These are phyloP conservation scores for Kwoniella europaea DNA, from an alignment of 768 basidiomycete species.

Conservation along the genomic window DNA sequence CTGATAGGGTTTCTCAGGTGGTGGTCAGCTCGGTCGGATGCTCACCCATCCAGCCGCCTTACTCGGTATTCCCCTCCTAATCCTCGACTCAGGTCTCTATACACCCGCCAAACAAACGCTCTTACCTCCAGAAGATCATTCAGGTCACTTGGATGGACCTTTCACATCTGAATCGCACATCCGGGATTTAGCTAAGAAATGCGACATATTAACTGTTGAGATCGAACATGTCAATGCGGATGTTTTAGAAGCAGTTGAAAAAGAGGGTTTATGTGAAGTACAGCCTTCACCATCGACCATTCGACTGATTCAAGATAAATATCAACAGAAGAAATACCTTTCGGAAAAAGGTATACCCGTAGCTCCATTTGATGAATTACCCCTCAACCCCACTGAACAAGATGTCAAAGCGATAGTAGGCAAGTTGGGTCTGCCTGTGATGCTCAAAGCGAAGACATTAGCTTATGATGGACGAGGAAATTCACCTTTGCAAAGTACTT, in stretches of 20 bases:
- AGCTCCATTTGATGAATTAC: conserved; percentile 69
- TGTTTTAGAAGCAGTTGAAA: conserved; percentile 65
- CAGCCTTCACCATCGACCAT: conserved; percentile 81
- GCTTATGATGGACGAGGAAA: conserved; percentile 98
- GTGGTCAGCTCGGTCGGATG: conserved; percentile 98
- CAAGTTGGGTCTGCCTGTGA: conserved; percentile 78
- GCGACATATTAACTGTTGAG: conserved; percentile 89
- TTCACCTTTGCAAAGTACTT: conserved; percentile 69
- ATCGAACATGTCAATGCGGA: conserved; percentile 91
- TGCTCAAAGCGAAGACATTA: conserved; percentile 93
- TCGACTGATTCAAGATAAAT: conserved; percentile 78
- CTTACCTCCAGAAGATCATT: conserved; percentile 61
- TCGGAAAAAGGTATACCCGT: conserved; percentile 63
- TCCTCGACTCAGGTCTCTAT: conserved; percentile 80
- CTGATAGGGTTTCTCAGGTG: conserved; percentile 64
- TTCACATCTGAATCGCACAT: conserved; percentile 83
- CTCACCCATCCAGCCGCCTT: conserved; percentile 85
- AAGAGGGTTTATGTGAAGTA: conserved; percentile 61
- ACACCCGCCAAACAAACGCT: conserved; percentile 87
- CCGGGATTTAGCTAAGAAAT: conserved; percentile 73
- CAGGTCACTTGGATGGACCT: conserved; percentile 81
- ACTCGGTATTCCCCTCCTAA: conserved; percentile 78
- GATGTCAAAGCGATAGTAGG: conserved; percentile 61
- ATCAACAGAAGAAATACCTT: conserved; percentile 70
- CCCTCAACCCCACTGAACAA: conserved; percentile 62